phyloP scores from a whole-genome alignment of 345 rosid species.

The Camelina laxa region DNA sequence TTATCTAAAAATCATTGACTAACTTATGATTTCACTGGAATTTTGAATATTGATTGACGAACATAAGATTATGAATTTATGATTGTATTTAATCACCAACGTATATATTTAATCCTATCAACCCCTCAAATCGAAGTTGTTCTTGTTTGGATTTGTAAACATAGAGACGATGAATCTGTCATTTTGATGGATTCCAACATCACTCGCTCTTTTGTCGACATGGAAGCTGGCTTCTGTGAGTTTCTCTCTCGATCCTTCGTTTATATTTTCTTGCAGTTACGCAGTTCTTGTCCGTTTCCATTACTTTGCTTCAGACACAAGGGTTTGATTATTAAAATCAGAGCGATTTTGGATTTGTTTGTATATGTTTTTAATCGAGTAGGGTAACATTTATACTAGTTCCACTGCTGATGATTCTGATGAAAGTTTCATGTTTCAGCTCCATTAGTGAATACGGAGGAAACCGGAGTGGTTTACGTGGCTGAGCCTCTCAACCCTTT shows the following conservation, averaged over 20 bases:
- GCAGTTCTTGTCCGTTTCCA: not conserved
- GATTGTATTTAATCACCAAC: not conserved
- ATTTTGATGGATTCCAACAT: conserved; percentile 61
- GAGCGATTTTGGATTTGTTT: not conserved
- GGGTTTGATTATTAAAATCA: not conserved
- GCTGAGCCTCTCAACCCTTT: conserved; percentile 78
- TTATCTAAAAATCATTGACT: not conserved
- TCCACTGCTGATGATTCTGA: not conserved
- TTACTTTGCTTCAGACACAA: not conserved
- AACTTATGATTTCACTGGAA: not conserved
- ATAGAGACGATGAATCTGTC: conserved; percentile 44
- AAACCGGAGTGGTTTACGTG: conserved; percentile 56
- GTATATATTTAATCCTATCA: not conserved
- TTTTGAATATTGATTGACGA: not conserved
- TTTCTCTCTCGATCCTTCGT: not conserved
- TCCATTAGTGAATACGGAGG: conserved; percentile 58
- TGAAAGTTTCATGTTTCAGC: conserved; percentile 49
- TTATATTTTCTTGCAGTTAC: not conserved
- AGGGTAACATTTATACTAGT: not conserved
- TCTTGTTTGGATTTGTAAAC: conserved; percentile 12
- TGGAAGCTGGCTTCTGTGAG: conserved; percentile 81
- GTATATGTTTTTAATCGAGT: not conserved
- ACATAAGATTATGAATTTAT: conserved; percentile 11
- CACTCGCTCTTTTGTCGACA: conserved; percentile 63
- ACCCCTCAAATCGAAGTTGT: not conserved